Evolutionary conservation across 495 filamentous ascomycete genomes (phyloP).

Genomic region (Tuber indicum): DNA sequence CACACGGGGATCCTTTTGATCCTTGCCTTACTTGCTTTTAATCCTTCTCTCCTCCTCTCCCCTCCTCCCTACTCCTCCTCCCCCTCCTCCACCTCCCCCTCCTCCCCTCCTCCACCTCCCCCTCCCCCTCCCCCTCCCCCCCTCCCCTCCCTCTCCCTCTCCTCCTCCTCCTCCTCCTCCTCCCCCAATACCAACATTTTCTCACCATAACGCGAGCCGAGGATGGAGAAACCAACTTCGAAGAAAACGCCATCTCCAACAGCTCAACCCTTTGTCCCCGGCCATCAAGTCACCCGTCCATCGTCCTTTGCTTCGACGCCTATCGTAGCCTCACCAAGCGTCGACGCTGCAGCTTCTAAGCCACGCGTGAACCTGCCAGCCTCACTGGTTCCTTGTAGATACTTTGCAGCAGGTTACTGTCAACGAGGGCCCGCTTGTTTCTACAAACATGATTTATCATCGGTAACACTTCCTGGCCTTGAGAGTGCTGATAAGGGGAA

Average conservation of each 20-base stretch:
- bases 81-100: neutral
- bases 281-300: neutral
- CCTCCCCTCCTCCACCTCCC: neutral
- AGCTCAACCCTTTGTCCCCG: conserved; percentile 24
- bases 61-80: neutral
- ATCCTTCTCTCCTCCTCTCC: neutral
- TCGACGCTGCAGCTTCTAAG: conserved; percentile 1
- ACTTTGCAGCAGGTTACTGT: conserved; percentile 36
- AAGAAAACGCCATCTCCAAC: conserved; percentile 30
- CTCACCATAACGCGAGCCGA: conserved; percentile 10
- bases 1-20: neutral
- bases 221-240: neutral
- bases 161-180: neutral
- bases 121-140: neutral
- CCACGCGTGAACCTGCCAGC: conserved; percentile 26
- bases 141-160: neutral
- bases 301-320: conserved; percentile 11
- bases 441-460: conserved; percentile 30
- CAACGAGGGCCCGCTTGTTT: conserved; percentile 31
- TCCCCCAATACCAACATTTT: conserved; percentile 7
- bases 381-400: conserved; percentile 25
- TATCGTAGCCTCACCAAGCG: neutral
- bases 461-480: conserved; percentile 28
- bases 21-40: neutral
- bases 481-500: conserved; percentile 24